These are phyloP conservation scores for Phytophthora pistaciae DNA, from an alignment of 352 stramenopile species.

Conservation along the genomic window DNA sequence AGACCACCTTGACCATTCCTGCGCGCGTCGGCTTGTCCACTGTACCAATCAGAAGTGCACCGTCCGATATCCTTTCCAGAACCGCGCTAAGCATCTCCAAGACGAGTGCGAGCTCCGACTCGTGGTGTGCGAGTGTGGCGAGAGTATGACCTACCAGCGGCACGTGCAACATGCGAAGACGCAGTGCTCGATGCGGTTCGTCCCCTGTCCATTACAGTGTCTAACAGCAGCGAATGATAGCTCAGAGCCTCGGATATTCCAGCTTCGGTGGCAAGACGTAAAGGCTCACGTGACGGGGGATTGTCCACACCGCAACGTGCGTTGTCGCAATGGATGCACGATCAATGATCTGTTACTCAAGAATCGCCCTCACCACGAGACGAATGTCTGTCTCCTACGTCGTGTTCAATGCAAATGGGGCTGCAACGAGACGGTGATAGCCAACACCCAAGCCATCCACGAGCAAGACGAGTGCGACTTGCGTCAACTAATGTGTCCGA, in stretches of 20 bases:
- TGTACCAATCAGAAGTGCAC: slow-evolving; percentile 68
- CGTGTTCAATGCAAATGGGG: slow-evolving; percentile 66
- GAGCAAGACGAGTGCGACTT: slow-evolving; percentile 65
- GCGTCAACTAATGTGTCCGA: slow-evolving; percentile 58
- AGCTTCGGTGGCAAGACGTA: slow-evolving; percentile 45
- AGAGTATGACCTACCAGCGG: slow-evolving; percentile 65
- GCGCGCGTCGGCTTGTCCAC: slow-evolving; percentile 44
- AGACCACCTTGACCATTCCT: slow-evolving; percentile 45
- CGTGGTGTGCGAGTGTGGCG: slow-evolving; percentile 62
- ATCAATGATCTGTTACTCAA: slow-evolving; percentile 48
- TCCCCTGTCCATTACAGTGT: slow-evolving; percentile 65
- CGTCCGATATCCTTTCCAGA: slow-evolving; percentile 22
- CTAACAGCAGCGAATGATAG: neutral
- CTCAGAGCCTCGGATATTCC: slow-evolving; percentile 22
- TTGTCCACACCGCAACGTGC: slow-evolving; percentile 60
- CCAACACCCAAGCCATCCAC: slow-evolving; percentile 48
- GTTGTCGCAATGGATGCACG: slow-evolving; percentile 75
- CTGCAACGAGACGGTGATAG: slow-evolving; percentile 63
- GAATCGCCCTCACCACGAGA: slow-evolving; percentile 61
- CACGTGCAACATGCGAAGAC: slow-evolving; percentile 49
- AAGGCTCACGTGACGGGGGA: slow-evolving; percentile 56
- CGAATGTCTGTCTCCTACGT: slow-evolving; percentile 49
- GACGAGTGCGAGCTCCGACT: slow-evolving; percentile 58
- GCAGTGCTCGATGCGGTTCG: slow-evolving; percentile 57
- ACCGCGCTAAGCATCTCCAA: slow-evolving; percentile 38